These are phyloP conservation scores for Xanthoceras sorbifolium DNA, from an alignment of 345 rosid species.

Conservation along the genomic window DNA sequence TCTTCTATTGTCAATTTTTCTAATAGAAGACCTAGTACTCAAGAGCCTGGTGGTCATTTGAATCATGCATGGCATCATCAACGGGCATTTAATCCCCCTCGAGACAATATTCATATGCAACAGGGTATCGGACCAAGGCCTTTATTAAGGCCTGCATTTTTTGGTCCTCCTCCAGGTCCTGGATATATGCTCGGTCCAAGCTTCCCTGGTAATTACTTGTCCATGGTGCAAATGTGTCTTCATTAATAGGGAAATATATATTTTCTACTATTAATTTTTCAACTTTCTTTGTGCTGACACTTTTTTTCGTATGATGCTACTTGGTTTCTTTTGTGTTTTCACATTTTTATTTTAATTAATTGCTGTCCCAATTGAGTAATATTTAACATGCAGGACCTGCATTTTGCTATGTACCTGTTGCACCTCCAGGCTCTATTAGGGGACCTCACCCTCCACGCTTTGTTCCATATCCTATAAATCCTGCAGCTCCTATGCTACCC, in stretches of 20 bases:
- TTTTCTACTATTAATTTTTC: neutral
- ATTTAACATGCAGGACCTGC: constrained; percentile 54
- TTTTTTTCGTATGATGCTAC: neutral
- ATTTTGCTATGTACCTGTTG: constrained; percentile 62
- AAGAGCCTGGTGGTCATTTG: constrained; percentile 47
- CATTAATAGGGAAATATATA: neutral
- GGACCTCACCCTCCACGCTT: constrained; percentile 69
- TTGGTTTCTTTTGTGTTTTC: neutral
- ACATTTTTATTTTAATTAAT: neutral
- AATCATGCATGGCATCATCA: constrained; percentile 69
- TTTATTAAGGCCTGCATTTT: constrained; percentile 57
- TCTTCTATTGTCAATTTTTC: constrained; percentile 39
- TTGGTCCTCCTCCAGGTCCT: constrained; percentile 77
- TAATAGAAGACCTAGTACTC: constrained; percentile 52
- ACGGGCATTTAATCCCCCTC: constrained; percentile 48
- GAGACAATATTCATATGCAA: constrained; percentile 60
- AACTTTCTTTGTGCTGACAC: neutral
- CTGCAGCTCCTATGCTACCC: constrained; percentile 46
- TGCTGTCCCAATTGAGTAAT: constrained; percentile 21
- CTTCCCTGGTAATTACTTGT: constrained; percentile 68
- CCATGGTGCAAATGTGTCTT: neutral
- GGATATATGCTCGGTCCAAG: constrained; percentile 76
- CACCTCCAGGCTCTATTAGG: constrained; percentile 74
- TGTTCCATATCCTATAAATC: constrained; percentile 58
- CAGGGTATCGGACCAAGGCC: constrained; percentile 70